Conservation (phyloP, 495 filamentous ascomycete genomes). For the Aspergillus hancockii region DNA sequence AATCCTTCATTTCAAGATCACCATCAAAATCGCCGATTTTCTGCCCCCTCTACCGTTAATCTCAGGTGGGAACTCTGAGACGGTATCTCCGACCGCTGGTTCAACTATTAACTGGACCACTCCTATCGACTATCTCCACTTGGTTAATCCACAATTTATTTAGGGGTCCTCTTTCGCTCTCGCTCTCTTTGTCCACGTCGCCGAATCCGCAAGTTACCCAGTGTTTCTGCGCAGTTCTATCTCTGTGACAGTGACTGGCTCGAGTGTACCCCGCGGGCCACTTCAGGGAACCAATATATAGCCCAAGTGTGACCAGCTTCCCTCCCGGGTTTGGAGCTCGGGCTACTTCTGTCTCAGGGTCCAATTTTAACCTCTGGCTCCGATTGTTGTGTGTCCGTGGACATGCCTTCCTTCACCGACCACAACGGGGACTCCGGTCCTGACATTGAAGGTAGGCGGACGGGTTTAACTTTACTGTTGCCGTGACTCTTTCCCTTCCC, state of each 20-base stretch:
- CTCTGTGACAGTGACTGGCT: background rate
- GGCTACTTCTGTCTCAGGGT: background rate
- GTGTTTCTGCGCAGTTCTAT: constrained; percentile 4
- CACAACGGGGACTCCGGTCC: constrained; percentile 26
- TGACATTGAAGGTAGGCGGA: constrained; percentile 40
- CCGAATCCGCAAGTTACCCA: constrained; percentile 6
- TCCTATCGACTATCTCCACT: background rate
- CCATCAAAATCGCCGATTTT: background rate
- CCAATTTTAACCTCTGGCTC: background rate
- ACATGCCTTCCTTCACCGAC: constrained; percentile 41
- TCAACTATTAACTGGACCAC: background rate
- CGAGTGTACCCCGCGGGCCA: constrained; percentile 6
- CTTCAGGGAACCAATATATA: constrained; percentile 2
- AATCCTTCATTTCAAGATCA: background rate
- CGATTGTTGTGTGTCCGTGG: constrained; percentile 2
- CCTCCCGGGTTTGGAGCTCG: background rate
- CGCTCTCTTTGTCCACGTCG: constrained; percentile 2
- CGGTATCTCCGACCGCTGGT: background rate
- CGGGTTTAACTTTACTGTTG: constrained; percentile 3
- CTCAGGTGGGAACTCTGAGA: background rate
- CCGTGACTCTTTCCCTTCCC: constrained; percentile 10
- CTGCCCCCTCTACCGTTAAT: background rate
- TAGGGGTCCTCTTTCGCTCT: background rate
- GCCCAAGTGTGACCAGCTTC: constrained; percentile 9
- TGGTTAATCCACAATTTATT: background rate